Evolutionary conservation across 177 flowering plant genomes (phyloP), one percentile per base, ranked within the genome.

Genomic region (Vitis hybrid): DNA sequence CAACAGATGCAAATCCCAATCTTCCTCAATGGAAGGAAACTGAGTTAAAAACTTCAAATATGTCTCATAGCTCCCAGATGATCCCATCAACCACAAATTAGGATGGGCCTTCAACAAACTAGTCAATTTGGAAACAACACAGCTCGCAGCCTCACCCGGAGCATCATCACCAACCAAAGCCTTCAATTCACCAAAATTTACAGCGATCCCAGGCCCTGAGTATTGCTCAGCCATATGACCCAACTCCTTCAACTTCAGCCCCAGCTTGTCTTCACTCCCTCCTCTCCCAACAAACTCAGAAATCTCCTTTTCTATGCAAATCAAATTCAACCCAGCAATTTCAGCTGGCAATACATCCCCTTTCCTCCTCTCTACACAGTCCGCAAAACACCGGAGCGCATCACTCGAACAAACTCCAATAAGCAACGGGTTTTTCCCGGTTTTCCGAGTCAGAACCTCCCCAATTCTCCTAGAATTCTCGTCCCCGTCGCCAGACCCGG

Each of bases 361-460:
- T 38, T 33, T 69, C 19, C 49, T 63, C 8, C 31, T 59, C 50
- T 53, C 24, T 3, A 78, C 59, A 11, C 59, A 70, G 24, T 76
- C 78, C 38, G 57, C 38, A 53, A 81, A 81, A 19, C 70, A 58
- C 10, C 14, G 22, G 10, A 81, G 64, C 4, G 78, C 82, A 28
- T 76, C 79, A 2, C 51, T 44, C 4, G 80, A 79, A 33, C 78
- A 73, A 67, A 72, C 73, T 20, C 84, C 84, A 47, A 81, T 53
- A 17, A 81, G 73, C 49, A 81, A 20, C 1, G 84, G 55, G 31
- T 67, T 67, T 59, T 38, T 67, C 20, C 61, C 61, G 13, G 44
- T 67, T 13, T 18, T 51, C 67, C 51, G 50, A 19, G 20, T 61
- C 13, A 67, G 7, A 57, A 67, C 19, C 4, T 67, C 70, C 17